Base-by-base conservation (phyloP, 2,329 filamentous ascomycete genomes). In the Hypoxylon sp. region DNA sequence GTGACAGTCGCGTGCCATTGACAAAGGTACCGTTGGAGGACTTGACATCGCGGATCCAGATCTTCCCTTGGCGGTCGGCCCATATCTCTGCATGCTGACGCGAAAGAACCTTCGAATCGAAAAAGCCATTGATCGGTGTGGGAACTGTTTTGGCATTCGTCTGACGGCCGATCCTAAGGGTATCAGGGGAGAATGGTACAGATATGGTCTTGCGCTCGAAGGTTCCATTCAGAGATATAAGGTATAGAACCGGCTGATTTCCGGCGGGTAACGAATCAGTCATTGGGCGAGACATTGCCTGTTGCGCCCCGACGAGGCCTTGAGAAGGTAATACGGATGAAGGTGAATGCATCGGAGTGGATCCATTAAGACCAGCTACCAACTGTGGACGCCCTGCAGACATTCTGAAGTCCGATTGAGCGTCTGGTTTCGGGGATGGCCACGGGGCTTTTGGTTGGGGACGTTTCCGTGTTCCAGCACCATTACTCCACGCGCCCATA, bases 21-120 rank as follows among this genome's bases (percentile, higher is more conserved):
- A 99, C 95, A 79, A 99, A 99, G 0, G 96, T 99, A 63, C 96
- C 96, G 77, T 99, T 99, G 41, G 96, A 99, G 0, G 96, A 98
- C 80, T 98, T 99, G 73, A 99, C 92, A 80, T 99, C 96, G 62
- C 94, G 89, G 72, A 99, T 98, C 87, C 90, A 98, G 45, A 99
- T 91, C 77, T 97, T 97, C 56, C 94, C 94, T 68, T 92, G 90
- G 57, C 83, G 79, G 68, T 89, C 87, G 21, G 96, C 94, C 89
- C 94, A 98, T 37, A 99, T 91, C 78, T 99, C 96, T 34, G 96
- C 96, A 78, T 99, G 96, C 77, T 97, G 94, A 73, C 96, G 87
- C 39, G 96, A 98, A 23, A 99, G 86, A 25, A 99, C 96, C 80
- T 99, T 99, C 54, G 95, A 98, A 78, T 99, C 96, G 75, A 99